These are phyloP conservation scores for Pelargonium cotyledonis DNA, from an alignment of 441 rosid species.

Conservation along the genomic window DNA sequence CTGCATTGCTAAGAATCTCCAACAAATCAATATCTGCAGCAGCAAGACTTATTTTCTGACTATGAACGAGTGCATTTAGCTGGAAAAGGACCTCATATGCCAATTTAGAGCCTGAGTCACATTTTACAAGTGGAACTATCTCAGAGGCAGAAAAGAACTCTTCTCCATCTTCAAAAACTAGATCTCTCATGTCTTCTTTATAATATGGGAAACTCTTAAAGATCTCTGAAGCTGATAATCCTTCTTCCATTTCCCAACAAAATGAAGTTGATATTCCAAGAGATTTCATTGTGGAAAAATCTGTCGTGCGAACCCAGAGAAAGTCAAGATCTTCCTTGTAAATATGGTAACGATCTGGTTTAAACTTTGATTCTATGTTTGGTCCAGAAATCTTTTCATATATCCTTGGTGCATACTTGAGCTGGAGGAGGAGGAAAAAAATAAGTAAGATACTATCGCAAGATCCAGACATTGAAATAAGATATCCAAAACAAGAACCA, in stretches of 20 bases:
- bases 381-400: constrained; percentile 59
- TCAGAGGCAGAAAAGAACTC: constrained; percentile 42
- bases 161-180: constrained; percentile 35
- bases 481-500: too few relatives aligned
- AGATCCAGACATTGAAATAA: too few relatives aligned
- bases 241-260: constrained; percentile 49
- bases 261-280: constrained; percentile 60
- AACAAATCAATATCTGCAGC: constrained; percentile 40
- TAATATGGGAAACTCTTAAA: constrained; percentile 51
- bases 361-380: constrained; percentile 44
- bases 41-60: constrained; percentile 62
- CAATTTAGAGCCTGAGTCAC: constrained; percentile 29
- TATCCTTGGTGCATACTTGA: constrained; percentile 61
- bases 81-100: constrained; percentile 69
- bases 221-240: constrained; percentile 33
- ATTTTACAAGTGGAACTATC: constrained; percentile 56
- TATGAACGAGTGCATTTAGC: constrained; percentile 75
- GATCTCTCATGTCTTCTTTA: constrained; percentile 29
- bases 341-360: constrained; percentile 48
- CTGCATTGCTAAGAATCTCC: constrained; percentile 36
- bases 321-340: constrained; percentile 83
- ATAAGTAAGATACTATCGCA: background rate
- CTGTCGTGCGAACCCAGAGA: constrained; percentile 77
- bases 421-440: constrained; percentile 29
- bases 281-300: constrained; percentile 54